Conservation (phyloP, 768 basidiomycete species). For the Tephrocybe sp. region DNA sequence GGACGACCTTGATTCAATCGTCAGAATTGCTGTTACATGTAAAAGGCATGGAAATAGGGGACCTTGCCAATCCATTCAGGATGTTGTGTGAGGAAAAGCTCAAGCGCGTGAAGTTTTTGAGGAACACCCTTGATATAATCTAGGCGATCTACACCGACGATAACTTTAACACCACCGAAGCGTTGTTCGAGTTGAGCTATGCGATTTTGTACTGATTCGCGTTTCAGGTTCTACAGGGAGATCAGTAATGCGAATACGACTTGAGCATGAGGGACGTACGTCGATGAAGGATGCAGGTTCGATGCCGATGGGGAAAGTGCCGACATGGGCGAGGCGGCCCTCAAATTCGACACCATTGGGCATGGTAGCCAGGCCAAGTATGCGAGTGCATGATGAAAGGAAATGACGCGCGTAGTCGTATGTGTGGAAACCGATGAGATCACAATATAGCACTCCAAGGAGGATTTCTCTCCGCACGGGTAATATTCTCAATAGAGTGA, state of each 20-base stretch:
- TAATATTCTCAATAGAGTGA: slow-evolving; percentile 65
- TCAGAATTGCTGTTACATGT: slow-evolving; percentile 4
- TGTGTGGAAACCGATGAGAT: slow-evolving; percentile 98
- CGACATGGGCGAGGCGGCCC: slow-evolving; percentile 93
- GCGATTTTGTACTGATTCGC: slow-evolving; percentile 77
- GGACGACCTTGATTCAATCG: slow-evolving; percentile 63
- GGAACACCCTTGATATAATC: slow-evolving; percentile 99
- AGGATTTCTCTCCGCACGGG: slow-evolving; percentile 97
- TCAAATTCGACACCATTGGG: slow-evolving; percentile 98
- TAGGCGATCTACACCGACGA: slow-evolving; percentile 96
- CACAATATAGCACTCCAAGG: slow-evolving; percentile 93
- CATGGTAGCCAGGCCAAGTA: slow-evolving; percentile 93
- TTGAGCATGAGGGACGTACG: slow-evolving; percentile 34
- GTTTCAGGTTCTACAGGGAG: slow-evolving; percentile 65
- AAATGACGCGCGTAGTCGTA: slow-evolving; percentile 99
- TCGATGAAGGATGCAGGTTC: slow-evolving; percentile 91
- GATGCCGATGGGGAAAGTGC: slow-evolving; percentile 99
- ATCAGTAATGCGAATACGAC: neutral
- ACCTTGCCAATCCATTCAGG: slow-evolving; percentile 99
- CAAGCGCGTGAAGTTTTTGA: slow-evolving; percentile 95
- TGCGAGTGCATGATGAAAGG: slow-evolving; percentile 96
- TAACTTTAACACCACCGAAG: slow-evolving; percentile 93
- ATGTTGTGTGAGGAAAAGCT: slow-evolving; percentile 95
- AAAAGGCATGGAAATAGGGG: slow-evolving; percentile 11
- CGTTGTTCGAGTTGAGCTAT: slow-evolving; percentile 82